Evolutionary conservation across 345 rosid genomes (phyloP).

Genomic region (Linum tenue): DNA sequence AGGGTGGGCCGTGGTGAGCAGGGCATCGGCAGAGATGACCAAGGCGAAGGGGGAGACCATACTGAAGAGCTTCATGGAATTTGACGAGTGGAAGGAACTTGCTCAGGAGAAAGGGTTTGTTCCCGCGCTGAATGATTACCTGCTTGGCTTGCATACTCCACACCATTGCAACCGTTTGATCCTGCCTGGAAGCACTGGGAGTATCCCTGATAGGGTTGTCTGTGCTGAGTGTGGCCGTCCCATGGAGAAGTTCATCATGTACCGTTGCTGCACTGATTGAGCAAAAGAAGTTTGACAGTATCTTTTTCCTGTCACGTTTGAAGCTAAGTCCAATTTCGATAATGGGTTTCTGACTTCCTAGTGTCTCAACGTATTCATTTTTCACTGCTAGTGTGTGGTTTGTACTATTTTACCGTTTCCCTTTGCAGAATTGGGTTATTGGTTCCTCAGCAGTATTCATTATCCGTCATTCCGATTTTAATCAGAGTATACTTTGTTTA

Average conservation of each 20-base stretch:
- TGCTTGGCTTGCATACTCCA: constrained; percentile 21
- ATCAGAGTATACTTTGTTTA: no score
- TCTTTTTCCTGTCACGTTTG: no score
- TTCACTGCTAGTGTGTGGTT: no score
- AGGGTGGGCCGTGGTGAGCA: constrained; percentile 30
- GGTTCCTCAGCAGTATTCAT: no score
- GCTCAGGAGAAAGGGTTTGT: constrained; percentile 15
- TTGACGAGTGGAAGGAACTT: not conserved
- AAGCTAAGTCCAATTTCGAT: no score
- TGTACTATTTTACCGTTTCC: no score
- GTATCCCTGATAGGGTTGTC: constrained; percentile 38
- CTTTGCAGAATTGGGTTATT: no score
- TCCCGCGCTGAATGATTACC: constrained; percentile 31
- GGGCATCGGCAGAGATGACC: constrained; percentile 10
- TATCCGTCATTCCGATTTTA: no score
- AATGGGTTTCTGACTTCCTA: no score
- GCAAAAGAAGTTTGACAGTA: no score
- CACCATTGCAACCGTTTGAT: constrained; percentile 53
- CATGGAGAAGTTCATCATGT: constrained; percentile 60
- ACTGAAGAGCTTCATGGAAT: not conserved
- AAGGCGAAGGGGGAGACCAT: constrained; percentile 1
- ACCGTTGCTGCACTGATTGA: constrained; percentile 27
- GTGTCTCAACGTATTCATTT: no score
- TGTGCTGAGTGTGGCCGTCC: constrained; percentile 46
- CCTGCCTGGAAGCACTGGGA: constrained; percentile 33